A percentile compares a stretch with the other conserved stretches of the same genome.
Conservation (phyloP, 352 stramenopile species). For the Peronospora farinosa region DNA sequence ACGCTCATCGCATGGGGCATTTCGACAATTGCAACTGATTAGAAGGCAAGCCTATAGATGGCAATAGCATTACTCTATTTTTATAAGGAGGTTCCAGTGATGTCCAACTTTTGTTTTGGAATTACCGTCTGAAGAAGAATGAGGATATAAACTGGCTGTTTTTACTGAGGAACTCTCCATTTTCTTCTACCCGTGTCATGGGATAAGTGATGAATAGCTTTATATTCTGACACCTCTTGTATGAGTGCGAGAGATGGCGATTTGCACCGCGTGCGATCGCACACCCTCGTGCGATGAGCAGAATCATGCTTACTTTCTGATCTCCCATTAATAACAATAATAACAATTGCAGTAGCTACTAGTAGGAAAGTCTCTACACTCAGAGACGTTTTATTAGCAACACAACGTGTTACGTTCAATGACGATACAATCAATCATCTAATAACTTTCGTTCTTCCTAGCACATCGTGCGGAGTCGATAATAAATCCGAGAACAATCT, state of each 20-base stretch:
- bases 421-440: constrained; percentile 68
- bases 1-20: constrained; percentile 1
- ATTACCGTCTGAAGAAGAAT: constrained; percentile 84
- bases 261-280: constrained; percentile 53
- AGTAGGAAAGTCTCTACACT: neutral
- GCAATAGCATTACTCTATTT: neutral
- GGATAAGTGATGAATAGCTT: constrained; percentile 84
- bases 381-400: neutral
- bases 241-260: constrained; percentile 60
- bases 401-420: constrained; percentile 35
- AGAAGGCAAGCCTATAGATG: neutral
- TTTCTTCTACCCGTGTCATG: constrained; percentile 17
- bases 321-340: constrained; percentile 24
- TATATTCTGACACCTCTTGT: constrained; percentile 89
- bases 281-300: constrained; percentile 62
- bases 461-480: constrained; percentile 56
- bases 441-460: constrained; percentile 89
- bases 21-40: constrained; percentile 17
- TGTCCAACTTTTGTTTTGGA: constrained; percentile 73
- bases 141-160: constrained; percentile 85
- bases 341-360: neutral
- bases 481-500: constrained; percentile 45
- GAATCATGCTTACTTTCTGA: constrained; percentile 75
- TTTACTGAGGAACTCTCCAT: constrained; percentile 67
- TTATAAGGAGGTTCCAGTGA: constrained; percentile 53